phyloP scores from a whole-genome alignment of 768 basidiomycete species.

The Coprinopsis marcescibilis region DNA sequence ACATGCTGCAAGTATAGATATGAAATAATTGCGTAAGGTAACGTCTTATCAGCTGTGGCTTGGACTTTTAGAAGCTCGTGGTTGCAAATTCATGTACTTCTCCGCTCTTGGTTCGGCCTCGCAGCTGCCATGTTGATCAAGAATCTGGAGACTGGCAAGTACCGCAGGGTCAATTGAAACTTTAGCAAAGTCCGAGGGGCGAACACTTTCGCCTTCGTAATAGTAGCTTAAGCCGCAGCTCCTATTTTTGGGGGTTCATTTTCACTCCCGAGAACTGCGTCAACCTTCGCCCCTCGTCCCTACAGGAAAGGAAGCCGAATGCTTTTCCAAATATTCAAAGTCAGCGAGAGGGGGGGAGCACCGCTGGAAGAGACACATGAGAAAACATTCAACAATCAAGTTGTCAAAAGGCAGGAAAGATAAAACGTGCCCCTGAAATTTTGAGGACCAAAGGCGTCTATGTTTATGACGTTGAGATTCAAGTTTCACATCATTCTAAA shows the following conservation, averaged over 20 bases:
- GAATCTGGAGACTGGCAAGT: slow-evolving; percentile 4
- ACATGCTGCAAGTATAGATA: neutral
- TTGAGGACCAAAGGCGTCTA: too few relatives aligned
- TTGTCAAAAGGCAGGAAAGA: too few relatives aligned
- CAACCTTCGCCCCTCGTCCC: neutral
- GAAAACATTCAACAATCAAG: neutral
- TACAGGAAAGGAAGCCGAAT: neutral
- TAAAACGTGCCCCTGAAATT: too few relatives aligned
- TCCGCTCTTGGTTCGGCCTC: slow-evolving; percentile 7
- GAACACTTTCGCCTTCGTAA: neutral
- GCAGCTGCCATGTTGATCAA: slow-evolving; percentile 6
- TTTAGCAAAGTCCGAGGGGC: slow-evolving; percentile 8
- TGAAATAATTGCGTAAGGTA: neutral
- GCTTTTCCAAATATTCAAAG: neutral
- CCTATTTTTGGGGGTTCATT: neutral
- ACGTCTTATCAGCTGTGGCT: neutral
- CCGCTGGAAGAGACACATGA: slow-evolving; percentile 5
- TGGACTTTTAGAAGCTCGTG: slow-evolving; percentile 1
- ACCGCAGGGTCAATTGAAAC: slow-evolving; percentile 5
- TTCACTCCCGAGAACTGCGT: neutral
- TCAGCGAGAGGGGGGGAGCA: neutral
- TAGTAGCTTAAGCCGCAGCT: neutral
- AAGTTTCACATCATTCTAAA: too few relatives aligned
- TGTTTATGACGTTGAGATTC: too few relatives aligned
- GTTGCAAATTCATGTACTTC: slow-evolving; percentile 6